These are phyloP conservation scores for Ustilago shanxiensis DNA, from an alignment of 1,284 basidiomycete species.

Conservation along the genomic window DNA sequence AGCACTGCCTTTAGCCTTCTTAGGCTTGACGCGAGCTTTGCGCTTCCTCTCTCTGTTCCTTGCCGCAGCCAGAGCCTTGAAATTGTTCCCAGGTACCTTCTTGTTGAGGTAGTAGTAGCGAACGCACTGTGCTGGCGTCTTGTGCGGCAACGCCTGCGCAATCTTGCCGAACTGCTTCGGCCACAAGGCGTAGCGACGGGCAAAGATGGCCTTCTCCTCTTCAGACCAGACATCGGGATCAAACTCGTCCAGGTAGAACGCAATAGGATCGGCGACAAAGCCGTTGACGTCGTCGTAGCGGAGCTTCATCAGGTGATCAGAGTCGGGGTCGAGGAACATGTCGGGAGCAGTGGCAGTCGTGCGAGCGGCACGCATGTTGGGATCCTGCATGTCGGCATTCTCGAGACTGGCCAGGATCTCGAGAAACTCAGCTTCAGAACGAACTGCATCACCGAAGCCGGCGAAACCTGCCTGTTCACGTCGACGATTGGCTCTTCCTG, in stretches of 20 bases:
- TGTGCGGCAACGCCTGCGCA: constrained; percentile 83
- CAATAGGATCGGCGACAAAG: constrained; percentile 80
- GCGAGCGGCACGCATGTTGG: constrained; percentile 83
- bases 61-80: constrained; percentile 63
- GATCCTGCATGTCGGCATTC: constrained; percentile 91
- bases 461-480: constrained; percentile 51
- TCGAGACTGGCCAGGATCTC: constrained; percentile 93
- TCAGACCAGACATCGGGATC: constrained; percentile 79
- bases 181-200: constrained; percentile 83
- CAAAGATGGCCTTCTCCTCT: constrained; percentile 83
- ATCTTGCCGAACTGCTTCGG: constrained; percentile 95
- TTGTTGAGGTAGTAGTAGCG: constrained; percentile 96
- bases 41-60: constrained; percentile 68
- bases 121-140: constrained; percentile 89
- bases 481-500: constrained; percentile 56
- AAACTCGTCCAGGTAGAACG: constrained; percentile 73
- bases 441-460: constrained; percentile 85
- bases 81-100: constrained; percentile 73
- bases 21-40: constrained; percentile 65
- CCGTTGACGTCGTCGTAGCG: constrained; percentile 86
- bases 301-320: constrained; percentile 73
- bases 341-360: constrained; percentile 93
- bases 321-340: constrained; percentile 81
- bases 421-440: constrained; percentile 96
- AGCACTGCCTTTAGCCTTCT: constrained; percentile 69